Conservation (phyloP, 768 basidiomycete genomes). For the Boletus speciosus region DNA sequence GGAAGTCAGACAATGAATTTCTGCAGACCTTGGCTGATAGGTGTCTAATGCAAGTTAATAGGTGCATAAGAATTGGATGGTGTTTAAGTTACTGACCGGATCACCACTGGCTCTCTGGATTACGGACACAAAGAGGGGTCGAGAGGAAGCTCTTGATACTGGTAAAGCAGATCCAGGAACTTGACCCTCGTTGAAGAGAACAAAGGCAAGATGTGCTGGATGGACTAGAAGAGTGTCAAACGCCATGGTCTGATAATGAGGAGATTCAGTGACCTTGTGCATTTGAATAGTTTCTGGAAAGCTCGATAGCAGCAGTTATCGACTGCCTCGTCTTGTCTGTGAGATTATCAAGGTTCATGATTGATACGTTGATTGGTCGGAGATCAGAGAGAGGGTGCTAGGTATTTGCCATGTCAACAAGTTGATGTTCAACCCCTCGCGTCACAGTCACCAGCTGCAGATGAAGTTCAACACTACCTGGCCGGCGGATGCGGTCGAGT, state of each 20-base stretch:
- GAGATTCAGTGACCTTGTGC: slow-evolving; percentile 55
- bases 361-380: not conserved
- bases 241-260: not conserved
- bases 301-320: slow-evolving; percentile 67
- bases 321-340: slow-evolving; percentile 81
- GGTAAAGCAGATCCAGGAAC: slow-evolving; percentile 36
- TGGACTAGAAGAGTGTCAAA: slow-evolving; percentile 46
- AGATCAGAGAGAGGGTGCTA: not conserved
- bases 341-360: slow-evolving; percentile 61
- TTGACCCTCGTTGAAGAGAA: slow-evolving; percentile 68
- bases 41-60: slow-evolving; percentile 33
- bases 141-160: slow-evolving; percentile 29
- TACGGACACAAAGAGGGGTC: slow-evolving; percentile 72
- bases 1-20: slow-evolving; percentile 79
- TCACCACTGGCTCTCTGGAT: slow-evolving; percentile 85
- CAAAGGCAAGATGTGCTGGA: slow-evolving; percentile 80
- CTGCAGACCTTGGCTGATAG: slow-evolving; percentile 69
- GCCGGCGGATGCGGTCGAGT: slow-evolving; percentile 90
- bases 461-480: slow-evolving; percentile 58
- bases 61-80: not conserved
- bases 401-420: too few species aligned
- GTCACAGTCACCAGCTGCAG: slow-evolving; percentile 6
- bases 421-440: too few species aligned
- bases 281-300: slow-evolving; percentile 81
- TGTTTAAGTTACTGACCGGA: slow-evolving; percentile 45